Conservation (phyloP, 257 asterid genomes). For the Linderniella brevidens region DNA sequence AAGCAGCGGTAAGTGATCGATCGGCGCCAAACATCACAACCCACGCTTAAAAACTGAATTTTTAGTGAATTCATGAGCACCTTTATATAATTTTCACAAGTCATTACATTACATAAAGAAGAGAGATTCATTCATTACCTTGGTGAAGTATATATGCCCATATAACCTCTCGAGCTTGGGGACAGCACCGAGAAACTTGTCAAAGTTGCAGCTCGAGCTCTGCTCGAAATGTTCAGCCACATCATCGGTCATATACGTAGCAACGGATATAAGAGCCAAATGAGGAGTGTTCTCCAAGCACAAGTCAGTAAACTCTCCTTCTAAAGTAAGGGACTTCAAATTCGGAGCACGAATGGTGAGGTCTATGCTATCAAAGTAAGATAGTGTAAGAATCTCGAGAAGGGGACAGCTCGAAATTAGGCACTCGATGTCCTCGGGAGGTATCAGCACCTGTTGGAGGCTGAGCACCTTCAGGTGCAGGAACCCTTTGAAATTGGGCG, state of each 20-base stretch:
- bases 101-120: background rate
- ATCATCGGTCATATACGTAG: conserved; percentile 73
- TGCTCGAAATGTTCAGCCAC: conserved; percentile 58
- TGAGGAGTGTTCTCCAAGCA: conserved; percentile 54
- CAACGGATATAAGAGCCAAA: conserved; percentile 40
- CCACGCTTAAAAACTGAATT: conserved; percentile 56
- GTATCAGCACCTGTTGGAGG: conserved; percentile 55
- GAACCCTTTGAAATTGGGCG: conserved; percentile 58
- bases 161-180: conserved; percentile 63
- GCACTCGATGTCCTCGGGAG: conserved; percentile 47
- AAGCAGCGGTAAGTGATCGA: conserved; percentile 31
- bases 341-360: conserved; percentile 69
- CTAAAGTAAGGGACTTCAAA: conserved; percentile 58
- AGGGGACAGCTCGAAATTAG: conserved; percentile 81
- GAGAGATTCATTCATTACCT: conserved; percentile 27
- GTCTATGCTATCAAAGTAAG: conserved; percentile 59
- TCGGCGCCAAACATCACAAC: conserved; percentile 24
- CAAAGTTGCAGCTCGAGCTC: conserved; percentile 61
- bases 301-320: conserved; percentile 81
- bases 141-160: conserved; percentile 78
- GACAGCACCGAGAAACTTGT: conserved; percentile 69
- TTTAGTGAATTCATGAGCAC: background rate
- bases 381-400: conserved; percentile 53
- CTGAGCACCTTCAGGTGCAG: conserved; percentile 39
- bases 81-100: background rate